Evolutionary conservation across 2,329 filamentous ascomycete genomes (phyloP).

Genomic region (Penicillium sp.): DNA sequence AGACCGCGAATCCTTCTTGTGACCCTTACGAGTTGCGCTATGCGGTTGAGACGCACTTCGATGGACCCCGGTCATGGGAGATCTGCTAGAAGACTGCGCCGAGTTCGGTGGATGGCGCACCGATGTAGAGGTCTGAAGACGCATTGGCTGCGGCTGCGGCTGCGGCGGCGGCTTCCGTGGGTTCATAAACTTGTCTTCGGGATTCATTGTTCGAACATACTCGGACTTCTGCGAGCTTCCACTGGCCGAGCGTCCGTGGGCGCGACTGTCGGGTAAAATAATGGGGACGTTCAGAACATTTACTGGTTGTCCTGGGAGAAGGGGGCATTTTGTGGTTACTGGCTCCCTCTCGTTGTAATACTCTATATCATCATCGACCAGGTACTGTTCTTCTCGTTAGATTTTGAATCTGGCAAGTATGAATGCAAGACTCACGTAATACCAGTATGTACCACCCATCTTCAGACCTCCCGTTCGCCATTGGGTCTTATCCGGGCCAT

Average conservation of each 20-base stretch:
- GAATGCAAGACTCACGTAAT: slow-evolving; percentile 62
- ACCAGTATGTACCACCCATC: slow-evolving; percentile 93
- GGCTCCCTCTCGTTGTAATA: slow-evolving; percentile 68
- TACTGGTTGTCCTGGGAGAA: slow-evolving; percentile 80
- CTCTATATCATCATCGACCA: slow-evolving; percentile 74
- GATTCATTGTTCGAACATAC: slow-evolving; percentile 68
- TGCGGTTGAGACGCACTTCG: slow-evolving; percentile 37
- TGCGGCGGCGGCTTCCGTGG: slow-evolving; percentile 59
- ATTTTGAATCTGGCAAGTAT: not conserved
- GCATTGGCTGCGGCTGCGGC: slow-evolving; percentile 46
- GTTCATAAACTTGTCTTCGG: slow-evolving; percentile 68
- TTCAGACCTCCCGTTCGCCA: slow-evolving; percentile 74
- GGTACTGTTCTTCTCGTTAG: slow-evolving; percentile 59
- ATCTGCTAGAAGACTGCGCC: slow-evolving; percentile 27
- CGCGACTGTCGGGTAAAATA: slow-evolving; percentile 52
- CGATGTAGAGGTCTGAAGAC: slow-evolving; percentile 46
- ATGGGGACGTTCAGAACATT: slow-evolving; percentile 79
- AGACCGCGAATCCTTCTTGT: slow-evolving; percentile 33
- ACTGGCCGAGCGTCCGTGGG: slow-evolving; percentile 62
- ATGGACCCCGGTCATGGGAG: slow-evolving; percentile 27
- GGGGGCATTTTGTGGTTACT: slow-evolving; percentile 74
- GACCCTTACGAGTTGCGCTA: slow-evolving; percentile 23
- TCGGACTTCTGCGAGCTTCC: slow-evolving; percentile 57
- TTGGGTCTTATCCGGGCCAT: slow-evolving; percentile 59
- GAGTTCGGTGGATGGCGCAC: slow-evolving; percentile 25